Base-by-base conservation (phyloP, 2,329 filamentous ascomycete genomes). In the Aspergillus ruber region DNA sequence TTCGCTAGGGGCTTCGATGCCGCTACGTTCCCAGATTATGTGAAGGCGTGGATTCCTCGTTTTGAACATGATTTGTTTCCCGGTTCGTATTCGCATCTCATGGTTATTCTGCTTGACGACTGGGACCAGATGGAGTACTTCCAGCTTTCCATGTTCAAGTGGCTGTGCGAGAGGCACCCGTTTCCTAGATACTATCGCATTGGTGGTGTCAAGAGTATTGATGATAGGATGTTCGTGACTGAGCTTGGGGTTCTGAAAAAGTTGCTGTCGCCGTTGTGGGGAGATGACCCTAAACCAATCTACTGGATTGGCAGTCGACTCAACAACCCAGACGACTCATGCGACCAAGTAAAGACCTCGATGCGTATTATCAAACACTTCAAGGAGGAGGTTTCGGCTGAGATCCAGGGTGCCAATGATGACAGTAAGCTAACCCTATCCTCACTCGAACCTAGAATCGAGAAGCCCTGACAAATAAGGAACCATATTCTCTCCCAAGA, bases 61-160 rank as follows among this genome's bases (percentile, higher is more conserved):
- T 15, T 58, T 6, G 21, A 33, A 1, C 35, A 47, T 3, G 38
- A 45, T 23, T 43, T 54, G 4, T 50, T 55, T 17, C 58, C 60
- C 1, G 57, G 58, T 8, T 56, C 57, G 4, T 61, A 54, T 42
- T 45, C 45, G 9, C 60, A 63, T 44, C 51, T 62, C n/a, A 33
- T 62, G 18, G 27, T 59, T 2, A 43, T 63, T 9, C 41, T 62
- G 7, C 50, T 60, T 7, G 49, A 53, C 18, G 43, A 45, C 59
- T 83, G 83, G 57, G 69, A 77, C 1, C 75, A 77, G 43, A 82
- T 87, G 51, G 79, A 82, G 53, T 78, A 81, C 55, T 81, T 85
- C 43, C 84, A 87, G 62, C 66, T 71, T 5, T 80, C 84, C 45
- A 69, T 88, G 43, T 77, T 81, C 42, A 68, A 74, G 36, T 87